Evolutionary conservation across 148 eudicot genomes (phyloP).

Genomic region (Silene uniflora): DNA sequence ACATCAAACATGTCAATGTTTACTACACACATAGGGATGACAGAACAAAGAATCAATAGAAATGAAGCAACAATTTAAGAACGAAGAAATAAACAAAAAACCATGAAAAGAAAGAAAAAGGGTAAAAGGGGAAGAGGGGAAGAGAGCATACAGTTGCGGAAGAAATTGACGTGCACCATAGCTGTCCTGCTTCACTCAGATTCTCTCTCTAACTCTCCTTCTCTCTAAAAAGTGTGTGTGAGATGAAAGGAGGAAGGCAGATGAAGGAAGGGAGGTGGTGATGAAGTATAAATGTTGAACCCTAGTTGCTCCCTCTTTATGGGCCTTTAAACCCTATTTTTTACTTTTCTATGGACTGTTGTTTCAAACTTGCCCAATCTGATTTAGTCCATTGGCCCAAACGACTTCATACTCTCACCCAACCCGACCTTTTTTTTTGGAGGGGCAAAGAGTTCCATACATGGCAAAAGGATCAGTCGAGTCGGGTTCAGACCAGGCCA

Average conservation of each 20-base stretch:
- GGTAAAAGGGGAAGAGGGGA: not conserved
- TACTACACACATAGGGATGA: not conserved
- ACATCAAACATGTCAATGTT: no score
- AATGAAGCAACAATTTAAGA: no score
- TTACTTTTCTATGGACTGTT: conserved; percentile 4
- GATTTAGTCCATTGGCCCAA: no score
- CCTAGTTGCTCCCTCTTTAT: not conserved
- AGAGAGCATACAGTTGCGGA: conserved; percentile 13
- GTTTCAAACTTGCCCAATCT: conserved; percentile 27
- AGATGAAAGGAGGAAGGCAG: not conserved
- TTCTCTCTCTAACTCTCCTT: not conserved
- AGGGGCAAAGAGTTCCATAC: not conserved
- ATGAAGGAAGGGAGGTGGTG: not conserved
- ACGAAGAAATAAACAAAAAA: not conserved
- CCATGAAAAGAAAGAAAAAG: not conserved
- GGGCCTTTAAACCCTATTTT: conserved; percentile 7
- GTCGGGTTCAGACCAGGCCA: no score
- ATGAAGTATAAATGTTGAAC: not conserved
- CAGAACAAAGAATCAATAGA: not conserved
- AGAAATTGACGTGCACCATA: conserved; percentile 13
- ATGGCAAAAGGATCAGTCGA: no score
- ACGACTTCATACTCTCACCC: no score
- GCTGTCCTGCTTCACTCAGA: not conserved
- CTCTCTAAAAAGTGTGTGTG: not conserved
- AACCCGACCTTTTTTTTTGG: no score